Percentiles rank a stretch among this genome's conserved stretches.
These are phyloP conservation scores for Tylopilus rubrobrunneus DNA, from an alignment of 768 basidiomycete genomes.

Conservation along the genomic window DNA sequence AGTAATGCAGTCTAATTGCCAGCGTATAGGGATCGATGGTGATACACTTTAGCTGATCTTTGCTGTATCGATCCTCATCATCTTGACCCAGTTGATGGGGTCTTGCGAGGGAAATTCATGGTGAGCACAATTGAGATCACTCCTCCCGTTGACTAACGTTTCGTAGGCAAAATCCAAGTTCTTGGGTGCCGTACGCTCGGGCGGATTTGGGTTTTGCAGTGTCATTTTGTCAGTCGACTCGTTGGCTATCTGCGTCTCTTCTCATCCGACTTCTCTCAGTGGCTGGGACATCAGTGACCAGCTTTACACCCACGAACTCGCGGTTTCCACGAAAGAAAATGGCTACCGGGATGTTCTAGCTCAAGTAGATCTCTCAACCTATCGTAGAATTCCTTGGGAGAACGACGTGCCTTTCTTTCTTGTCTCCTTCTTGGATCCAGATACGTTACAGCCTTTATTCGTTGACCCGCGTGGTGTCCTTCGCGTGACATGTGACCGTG, in stretches of 20 bases:
- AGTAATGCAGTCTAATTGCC: background rate
- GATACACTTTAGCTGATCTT: conserved; percentile 15
- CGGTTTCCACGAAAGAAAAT: conserved; percentile 87
- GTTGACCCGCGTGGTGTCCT: conserved; percentile 89
- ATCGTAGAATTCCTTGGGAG: conserved; percentile 90
- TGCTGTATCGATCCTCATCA: conserved; percentile 7
- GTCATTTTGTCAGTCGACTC: conserved; percentile 76
- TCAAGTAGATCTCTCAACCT: conserved; percentile 80
- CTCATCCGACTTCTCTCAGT: conserved; percentile 33
- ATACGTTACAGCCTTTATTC: conserved; percentile 67
- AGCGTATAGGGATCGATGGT: conserved; percentile 63
- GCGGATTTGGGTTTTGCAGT: conserved; percentile 92
- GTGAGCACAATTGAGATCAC: conserved; percentile 33
- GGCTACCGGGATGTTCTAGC: conserved; percentile 91
- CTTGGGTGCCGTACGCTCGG: conserved; percentile 68
- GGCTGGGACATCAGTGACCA: conserved; percentile 93
- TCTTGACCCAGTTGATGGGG: conserved; percentile 71
- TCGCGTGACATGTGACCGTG: conserved; percentile 50
- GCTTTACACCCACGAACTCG: conserved; percentile 79
- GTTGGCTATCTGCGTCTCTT: background rate
- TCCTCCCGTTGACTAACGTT: conserved; percentile 7
- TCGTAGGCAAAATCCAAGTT: conserved; percentile 88
- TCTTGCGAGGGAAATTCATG: conserved; percentile 94
- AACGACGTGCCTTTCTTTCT: conserved; percentile 91
- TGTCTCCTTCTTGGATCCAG: conserved; percentile 85